Conservation (phyloP, 345 rosid genomes). For the Eutrema japonicum region DNA sequence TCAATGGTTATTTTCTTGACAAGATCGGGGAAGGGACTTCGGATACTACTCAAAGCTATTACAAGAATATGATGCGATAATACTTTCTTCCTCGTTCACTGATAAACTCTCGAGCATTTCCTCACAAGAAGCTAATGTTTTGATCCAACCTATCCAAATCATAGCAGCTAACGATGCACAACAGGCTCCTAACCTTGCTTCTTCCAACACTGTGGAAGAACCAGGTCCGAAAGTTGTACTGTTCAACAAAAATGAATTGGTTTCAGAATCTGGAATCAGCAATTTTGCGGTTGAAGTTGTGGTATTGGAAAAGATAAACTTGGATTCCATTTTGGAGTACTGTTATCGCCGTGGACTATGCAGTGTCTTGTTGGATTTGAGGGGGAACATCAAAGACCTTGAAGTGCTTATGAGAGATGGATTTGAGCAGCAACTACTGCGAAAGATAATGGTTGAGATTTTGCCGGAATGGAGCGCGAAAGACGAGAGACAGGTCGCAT, state of each 20-base stretch:
- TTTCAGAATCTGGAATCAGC: conserved; percentile 43
- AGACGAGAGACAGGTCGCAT: conserved; percentile 10
- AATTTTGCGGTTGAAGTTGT: conserved; percentile 47
- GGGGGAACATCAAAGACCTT: conserved; percentile 55
- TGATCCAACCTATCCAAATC: conserved; percentile 63
- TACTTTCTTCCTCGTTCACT: conserved; percentile 56
- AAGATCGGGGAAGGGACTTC: conserved; percentile 68
- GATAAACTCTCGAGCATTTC: conserved; percentile 45
- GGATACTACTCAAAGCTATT: conserved; percentile 64
- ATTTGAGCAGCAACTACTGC: conserved; percentile 54
- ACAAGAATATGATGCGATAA: conserved; percentile 74
- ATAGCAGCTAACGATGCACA: conserved; percentile 47
- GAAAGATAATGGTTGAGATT: conserved; percentile 62
- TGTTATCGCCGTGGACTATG: conserved; percentile 59
- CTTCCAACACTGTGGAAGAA: conserved; percentile 36
- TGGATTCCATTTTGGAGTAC: conserved; percentile 58
- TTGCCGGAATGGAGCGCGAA: conserved; percentile 62
- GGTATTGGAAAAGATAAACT: conserved; percentile 48
- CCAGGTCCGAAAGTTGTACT: conserved; percentile 47
- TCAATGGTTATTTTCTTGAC: conserved; percentile 58
- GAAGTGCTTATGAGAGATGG: conserved; percentile 59
- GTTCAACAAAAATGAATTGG: conserved; percentile 45
- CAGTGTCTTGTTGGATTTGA: conserved; percentile 67
- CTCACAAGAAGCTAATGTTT: conserved; percentile 63
- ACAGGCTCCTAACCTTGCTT: conserved; percentile 36